Evolutionary conservation across 306 rosid species (phyloP).

Genomic region (Medicago lupulina): DNA sequence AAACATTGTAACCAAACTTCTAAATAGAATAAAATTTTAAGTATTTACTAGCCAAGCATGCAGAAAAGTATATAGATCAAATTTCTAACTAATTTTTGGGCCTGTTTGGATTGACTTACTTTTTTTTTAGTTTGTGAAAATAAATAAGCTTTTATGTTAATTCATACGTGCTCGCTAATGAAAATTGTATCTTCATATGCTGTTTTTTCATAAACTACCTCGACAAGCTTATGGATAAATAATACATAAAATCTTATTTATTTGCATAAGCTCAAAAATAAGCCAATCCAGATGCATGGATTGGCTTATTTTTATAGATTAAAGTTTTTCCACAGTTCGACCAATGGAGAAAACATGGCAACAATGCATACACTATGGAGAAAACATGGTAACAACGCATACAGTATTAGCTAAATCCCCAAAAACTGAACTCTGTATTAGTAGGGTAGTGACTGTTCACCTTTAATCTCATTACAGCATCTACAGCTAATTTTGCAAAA

Average conservation of each 20-base stretch:
- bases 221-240: too few species aligned
- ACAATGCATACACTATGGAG: constrained; percentile 1
- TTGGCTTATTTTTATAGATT: neutral
- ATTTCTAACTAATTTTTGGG: neutral
- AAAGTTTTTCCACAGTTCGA: neutral
- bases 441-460: constrained; percentile 44
- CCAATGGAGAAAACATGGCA: neutral
- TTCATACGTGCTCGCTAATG: too few species aligned
- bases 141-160: too few species aligned
- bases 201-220: too few species aligned
- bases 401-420: neutral
- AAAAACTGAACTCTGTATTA: neutral
- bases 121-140: too few species aligned
- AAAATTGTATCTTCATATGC: too few species aligned
- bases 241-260: too few species aligned
- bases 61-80: constrained; percentile 5
- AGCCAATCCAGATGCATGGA: too few species aligned
- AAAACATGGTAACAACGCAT: neutral
- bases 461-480: constrained; percentile 95
- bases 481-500: constrained; percentile 88
- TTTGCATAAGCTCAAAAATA: too few species aligned
- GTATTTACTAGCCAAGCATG: constrained; percentile 2
- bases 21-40: neutral
- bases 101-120: too few species aligned
- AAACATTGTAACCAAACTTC: constrained; percentile 4